Conservation (phyloP, 2,329 filamentous ascomycete species). For the Emmonsiellopsis sp. region DNA sequence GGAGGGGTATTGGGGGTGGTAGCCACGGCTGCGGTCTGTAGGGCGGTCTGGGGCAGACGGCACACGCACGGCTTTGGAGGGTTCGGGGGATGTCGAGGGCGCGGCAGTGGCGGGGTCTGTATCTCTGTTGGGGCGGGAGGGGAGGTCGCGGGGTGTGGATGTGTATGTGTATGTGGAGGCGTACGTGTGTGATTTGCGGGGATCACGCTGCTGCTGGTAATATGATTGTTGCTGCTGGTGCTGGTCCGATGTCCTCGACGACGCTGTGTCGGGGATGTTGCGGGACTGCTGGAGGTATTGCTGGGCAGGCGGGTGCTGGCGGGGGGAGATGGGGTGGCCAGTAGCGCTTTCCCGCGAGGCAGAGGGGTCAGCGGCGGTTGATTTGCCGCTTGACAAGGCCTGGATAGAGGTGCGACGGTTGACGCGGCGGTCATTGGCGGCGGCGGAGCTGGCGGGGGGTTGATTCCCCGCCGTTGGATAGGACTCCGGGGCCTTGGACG, state of each 20-base stretch:
- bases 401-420: conserved; percentile 33
- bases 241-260: conserved; percentile 4
- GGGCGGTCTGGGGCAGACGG: conserved; percentile 20
- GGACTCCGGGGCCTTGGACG: conserved; percentile 34
- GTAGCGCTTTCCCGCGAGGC: conserved; percentile 35
- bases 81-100: conserved; percentile 20
- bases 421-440: conserved; percentile 26
- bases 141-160: neutral
- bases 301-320: conserved; percentile 27
- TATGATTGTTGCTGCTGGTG: conserved; percentile 12
- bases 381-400: conserved; percentile 27
- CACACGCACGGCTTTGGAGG: conserved; percentile 32
- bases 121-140: neutral
- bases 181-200: too few relatives aligned
- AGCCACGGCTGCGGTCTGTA: neutral
- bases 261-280: conserved; percentile 24
- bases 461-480: conserved; percentile 18
- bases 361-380: conserved; percentile 34
- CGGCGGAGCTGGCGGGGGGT: conserved; percentile 8
- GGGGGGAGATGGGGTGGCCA: conserved; percentile 28
- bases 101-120: neutral
- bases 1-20: conserved; percentile 13
- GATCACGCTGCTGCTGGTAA: conserved; percentile 8
- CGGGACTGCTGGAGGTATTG: conserved; percentile 28
- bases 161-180: too few relatives aligned